Conservation (phyloP, 345 rosid species). For the Xanthoceras sorbifolium region DNA sequence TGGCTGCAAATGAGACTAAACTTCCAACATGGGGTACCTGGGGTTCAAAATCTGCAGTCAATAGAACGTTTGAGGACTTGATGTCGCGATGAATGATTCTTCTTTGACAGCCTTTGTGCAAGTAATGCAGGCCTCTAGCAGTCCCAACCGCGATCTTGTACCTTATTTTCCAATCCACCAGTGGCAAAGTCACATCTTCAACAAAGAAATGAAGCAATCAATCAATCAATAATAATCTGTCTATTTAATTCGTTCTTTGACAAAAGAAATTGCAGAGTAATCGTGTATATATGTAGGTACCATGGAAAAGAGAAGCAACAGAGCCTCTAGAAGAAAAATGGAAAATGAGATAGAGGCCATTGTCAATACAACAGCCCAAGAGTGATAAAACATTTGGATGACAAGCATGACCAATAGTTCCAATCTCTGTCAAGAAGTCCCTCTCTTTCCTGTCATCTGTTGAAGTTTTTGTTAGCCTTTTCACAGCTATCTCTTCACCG, state of each 20-base stretch:
- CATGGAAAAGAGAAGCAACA: constrained; percentile 91
- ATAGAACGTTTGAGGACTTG: constrained; percentile 82
- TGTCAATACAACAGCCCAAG: constrained; percentile 86
- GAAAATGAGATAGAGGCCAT: constrained; percentile 87
- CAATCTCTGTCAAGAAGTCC: constrained; percentile 90
- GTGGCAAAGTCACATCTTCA: constrained; percentile 50
- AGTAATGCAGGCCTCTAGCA: constrained; percentile 82
- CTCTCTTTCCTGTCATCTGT: constrained; percentile 88
- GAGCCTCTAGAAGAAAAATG: constrained; percentile 86
- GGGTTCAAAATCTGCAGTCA: constrained; percentile 83
- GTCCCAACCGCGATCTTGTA: constrained; percentile 77
- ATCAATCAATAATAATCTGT: too few species aligned
- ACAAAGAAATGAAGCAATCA: background rate
- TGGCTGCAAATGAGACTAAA: background rate
- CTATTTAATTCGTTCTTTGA: background rate
- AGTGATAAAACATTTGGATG: constrained; percentile 82
- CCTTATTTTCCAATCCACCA: constrained; percentile 78
- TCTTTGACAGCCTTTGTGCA: constrained; percentile 90
- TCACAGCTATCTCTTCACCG: constrained; percentile 82
- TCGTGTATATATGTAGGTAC: constrained; percentile 33
- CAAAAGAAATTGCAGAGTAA: background rate
- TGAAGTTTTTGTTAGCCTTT: constrained; percentile 67
- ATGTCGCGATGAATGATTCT: constrained; percentile 97
- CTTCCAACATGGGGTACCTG: constrained; percentile 34
- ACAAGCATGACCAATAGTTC: constrained; percentile 86